Base-by-base conservation (phyloP, 2,329 filamentous ascomycete species). In the Neodidymelliopsis sp. region DNA sequence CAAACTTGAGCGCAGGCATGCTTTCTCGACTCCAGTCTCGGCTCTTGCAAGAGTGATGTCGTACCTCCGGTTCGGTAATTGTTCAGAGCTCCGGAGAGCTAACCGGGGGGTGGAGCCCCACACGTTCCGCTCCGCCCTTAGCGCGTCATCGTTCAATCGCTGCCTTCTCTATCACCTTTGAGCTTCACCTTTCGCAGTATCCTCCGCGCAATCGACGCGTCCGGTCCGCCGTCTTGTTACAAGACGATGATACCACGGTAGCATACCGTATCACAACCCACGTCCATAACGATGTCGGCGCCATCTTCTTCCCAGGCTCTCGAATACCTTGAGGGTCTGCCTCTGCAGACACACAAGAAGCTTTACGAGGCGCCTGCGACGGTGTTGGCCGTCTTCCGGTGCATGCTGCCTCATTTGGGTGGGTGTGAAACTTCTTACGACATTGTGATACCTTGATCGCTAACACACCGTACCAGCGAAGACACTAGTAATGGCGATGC, bases 361-460 rank as follows among this genome's bases (percentile, higher is more conserved):
- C 83, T 99, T 34, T 99, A 99, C 80, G 89, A 92, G 77, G 92
- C 97, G 79, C 94, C 94, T 22, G 96, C 93, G 30, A 96, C 94
- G 1, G 89, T 92, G 27, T 85, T 99, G 59, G 94, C 94, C 60
- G 92, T 99, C 66, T 97, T 97, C 73, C 86, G 94, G 61, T 92
- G 94, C 77, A 97, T 99, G 91, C 83, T 99, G 49, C 91, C 94
- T 49, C 89, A 95, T 68, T 77, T 97, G 54, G 91, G 89, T 92
- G 80, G 66, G 44, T 43, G 5, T 9, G 12, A 15, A 3, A 4
- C 25, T 30, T 13, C 12, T n/a, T 2, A 2, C 3, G 12, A 12
- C 11, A 6, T 18, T 2, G 16, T 13, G 2, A n/a, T 1, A 4
- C 7, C 7, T 7, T 2, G 20, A 11, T 12, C 34, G 40, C 53